Conservation (phyloP, 148 eudicot genomes). For the Talinum fruticosum region DNA sequence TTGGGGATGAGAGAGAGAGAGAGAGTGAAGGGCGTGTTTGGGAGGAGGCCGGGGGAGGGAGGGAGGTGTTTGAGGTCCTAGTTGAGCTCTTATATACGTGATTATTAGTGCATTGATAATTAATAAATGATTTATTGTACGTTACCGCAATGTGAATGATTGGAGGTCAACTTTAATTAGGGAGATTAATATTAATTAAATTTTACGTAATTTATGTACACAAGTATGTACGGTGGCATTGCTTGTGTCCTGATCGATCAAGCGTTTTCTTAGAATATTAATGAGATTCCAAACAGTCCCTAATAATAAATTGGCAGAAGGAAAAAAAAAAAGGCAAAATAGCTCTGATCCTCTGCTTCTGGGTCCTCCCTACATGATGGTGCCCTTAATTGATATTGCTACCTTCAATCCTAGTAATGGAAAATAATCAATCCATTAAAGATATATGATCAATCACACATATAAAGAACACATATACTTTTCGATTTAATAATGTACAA, state of each 20-base stretch:
- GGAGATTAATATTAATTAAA: slow-evolving; percentile 2
- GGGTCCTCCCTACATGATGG: no score
- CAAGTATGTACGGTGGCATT: slow-evolving; percentile 25
- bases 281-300: not conserved
- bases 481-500: no score
- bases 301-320: not conserved
- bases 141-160: slow-evolving; percentile 18
- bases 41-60: no score
- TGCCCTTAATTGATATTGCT: no score
- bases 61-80: not conserved
- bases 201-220: slow-evolving; percentile 9
- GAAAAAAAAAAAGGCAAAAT: no score
- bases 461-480: no score
- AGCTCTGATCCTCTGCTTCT: no score
- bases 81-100: not conserved
- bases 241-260: slow-evolving; percentile 1
- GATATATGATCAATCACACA: no score
- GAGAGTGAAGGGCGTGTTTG: not conserved
- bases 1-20: not conserved
- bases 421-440: no score
- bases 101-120: slow-evolving; percentile 6
- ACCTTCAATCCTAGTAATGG: no score
- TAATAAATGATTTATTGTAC: not conserved
- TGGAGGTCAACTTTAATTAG: slow-evolving; percentile 21
- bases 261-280: not conserved